Evolutionary conservation across 495 filamentous ascomycete genomes (phyloP).

Genomic region (Pyrenula aspistea): DNA sequence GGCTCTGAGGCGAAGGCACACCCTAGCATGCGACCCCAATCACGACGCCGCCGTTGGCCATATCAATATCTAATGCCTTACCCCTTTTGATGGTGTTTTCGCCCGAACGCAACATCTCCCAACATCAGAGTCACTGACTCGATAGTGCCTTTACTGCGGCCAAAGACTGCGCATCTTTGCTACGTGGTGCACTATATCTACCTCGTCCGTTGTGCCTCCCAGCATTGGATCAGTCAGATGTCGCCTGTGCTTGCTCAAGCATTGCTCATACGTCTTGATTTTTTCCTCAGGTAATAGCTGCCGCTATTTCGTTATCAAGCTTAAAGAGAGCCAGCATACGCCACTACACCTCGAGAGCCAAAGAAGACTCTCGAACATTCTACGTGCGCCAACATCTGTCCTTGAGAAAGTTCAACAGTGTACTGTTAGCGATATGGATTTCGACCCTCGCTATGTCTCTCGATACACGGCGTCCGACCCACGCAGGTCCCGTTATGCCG

Average conservation of each 20-base stretch:
- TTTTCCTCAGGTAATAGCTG: too few relatives aligned
- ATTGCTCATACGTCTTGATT: too few relatives aligned
- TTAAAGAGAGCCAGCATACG: too few relatives aligned
- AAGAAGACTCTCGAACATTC: too few relatives aligned
- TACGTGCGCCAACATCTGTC: too few relatives aligned
- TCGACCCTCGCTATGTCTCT: neutral
- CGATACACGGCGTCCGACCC: neutral
- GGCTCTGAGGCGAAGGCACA: neutral
- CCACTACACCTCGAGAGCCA: too few relatives aligned
- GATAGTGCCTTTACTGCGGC: neutral
- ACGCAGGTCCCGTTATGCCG: neutral
- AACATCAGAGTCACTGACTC: neutral
- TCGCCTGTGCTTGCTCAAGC: too few relatives aligned
- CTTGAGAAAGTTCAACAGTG: too few relatives aligned
- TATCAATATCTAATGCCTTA: neutral
- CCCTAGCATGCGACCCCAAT: neutral
- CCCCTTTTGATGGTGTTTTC: neutral
- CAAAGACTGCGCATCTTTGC: neutral
- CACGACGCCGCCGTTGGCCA: neutral
- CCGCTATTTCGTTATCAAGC: too few relatives aligned
- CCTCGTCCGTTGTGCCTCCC: too few relatives aligned
- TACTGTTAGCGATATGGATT: neutral
- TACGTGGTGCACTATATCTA: too few relatives aligned
- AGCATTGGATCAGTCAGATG: too few relatives aligned
- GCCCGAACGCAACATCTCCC: neutral